Conservation (phyloP, 495 filamentous ascomycete genomes). For the Penicillium pulvis region DNA sequence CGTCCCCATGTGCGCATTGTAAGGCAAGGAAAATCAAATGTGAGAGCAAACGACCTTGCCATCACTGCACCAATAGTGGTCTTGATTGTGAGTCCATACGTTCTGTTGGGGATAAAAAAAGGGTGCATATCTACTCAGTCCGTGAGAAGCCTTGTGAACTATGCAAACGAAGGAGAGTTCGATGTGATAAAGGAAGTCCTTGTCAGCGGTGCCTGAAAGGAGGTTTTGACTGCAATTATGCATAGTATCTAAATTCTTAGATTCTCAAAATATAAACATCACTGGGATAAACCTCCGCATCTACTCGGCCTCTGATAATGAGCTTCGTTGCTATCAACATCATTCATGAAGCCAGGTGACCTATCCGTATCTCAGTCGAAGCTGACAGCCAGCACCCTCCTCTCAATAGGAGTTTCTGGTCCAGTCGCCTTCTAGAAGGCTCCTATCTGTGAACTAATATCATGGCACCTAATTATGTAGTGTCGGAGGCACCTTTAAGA, state of each 20-base stretch:
- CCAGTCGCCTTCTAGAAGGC: neutral
- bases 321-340: no score
- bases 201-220: conserved; percentile 1
- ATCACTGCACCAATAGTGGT: neutral
- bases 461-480: neutral
- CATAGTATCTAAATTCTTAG: no score
- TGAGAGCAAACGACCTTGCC: neutral
- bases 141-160: conserved; percentile 5
- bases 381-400: neutral
- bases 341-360: no score
- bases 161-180: neutral
- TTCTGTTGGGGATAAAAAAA: neutral
- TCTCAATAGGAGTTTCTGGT: neutral
- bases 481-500: neutral
- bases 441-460: neutral
- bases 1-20: conserved; percentile 1
- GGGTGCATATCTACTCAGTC: neutral
- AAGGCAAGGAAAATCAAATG: conserved; percentile 3
- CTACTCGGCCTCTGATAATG: neutral
- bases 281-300: no score
- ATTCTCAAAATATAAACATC: no score
- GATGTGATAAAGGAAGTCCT: conserved; percentile 5
- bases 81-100: neutral
- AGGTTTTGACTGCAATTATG: neutral
- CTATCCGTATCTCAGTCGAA: neutral